Evolutionary conservation across 2,329 filamentous ascomycete species (phyloP).

Genomic region (Sporothrix euskadiensis): DNA sequence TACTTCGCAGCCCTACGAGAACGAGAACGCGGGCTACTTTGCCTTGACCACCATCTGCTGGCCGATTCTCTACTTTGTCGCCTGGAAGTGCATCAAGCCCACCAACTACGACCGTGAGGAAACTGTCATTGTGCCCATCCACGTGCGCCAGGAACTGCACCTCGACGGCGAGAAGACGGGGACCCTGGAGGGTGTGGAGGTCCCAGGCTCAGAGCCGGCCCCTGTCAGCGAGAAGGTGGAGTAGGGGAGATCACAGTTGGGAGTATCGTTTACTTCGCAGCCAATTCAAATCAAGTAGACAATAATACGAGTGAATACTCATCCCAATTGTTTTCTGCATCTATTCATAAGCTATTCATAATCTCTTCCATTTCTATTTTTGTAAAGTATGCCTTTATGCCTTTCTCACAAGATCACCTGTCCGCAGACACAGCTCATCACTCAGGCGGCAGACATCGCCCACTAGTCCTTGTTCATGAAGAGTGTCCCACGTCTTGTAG

Average conservation of each 20-base stretch:
- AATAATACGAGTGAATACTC: background rate
- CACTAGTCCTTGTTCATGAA: conserved; percentile 8
- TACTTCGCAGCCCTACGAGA: conserved; percentile 19
- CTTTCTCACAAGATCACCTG: background rate
- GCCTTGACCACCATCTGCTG: conserved; percentile 24
- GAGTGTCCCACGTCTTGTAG: conserved; percentile 16
- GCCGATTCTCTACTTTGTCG: conserved; percentile 20
- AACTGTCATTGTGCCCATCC: conserved; percentile 20
- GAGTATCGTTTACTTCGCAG: background rate
- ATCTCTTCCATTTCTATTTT: background rate
- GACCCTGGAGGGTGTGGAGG: conserved; percentile 11
- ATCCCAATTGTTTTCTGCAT: background rate
- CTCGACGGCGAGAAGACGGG: background rate
- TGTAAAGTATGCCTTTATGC: background rate
- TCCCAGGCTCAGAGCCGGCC: background rate
- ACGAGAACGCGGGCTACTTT: conserved; percentile 26
- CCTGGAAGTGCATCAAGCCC: conserved; percentile 20
- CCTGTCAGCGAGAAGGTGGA: conserved; percentile 8
- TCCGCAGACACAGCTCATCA: conserved; percentile 29
- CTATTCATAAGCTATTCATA: background rate
- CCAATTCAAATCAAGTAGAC: background rate
- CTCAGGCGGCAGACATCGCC: conserved; percentile 19
- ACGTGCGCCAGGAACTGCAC: conserved; percentile 20
- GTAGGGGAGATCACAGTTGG: background rate
- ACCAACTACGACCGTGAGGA: conserved; percentile 27